Evolutionary conservation across 169 alveolate species (phyloP).

Genomic region (Plasmodium ovale): DNA sequence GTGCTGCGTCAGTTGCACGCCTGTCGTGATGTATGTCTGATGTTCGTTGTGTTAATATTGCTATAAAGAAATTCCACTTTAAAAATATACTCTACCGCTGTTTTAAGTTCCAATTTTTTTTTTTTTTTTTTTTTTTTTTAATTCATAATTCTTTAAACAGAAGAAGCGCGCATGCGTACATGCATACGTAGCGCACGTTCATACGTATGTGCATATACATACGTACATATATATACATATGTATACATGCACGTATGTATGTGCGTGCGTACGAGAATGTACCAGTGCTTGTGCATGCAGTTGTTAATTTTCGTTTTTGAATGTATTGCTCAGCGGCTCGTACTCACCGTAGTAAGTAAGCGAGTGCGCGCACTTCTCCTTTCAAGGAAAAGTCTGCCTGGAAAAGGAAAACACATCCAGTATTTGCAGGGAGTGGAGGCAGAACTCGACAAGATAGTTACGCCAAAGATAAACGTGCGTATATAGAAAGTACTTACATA

Average conservation of each 20-base stretch:
- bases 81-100: not conserved
- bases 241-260: no score
- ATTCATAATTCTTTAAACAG: constrained; percentile 27
- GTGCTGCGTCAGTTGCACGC: no score
- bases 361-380: not conserved
- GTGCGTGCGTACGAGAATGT: no score
- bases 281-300: not conserved
- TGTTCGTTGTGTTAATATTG: no score
- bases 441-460: no score
- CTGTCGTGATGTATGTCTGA: no score
- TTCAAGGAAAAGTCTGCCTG: not conserved
- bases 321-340: not conserved
- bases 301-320: not conserved
- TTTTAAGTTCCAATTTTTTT: constrained; percentile 23
- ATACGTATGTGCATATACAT: not conserved
- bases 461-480: no score
- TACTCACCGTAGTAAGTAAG: not conserved
- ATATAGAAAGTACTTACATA: no score
- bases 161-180: not conserved
- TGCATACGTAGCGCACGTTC: not conserved
- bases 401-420: no score
- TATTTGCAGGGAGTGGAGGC: no score
- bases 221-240: not conserved
- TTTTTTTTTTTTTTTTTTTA: no score
- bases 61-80: no score